Conservation (phyloP, 139 green algal species). For the Desmodesmus armatus region DNA sequence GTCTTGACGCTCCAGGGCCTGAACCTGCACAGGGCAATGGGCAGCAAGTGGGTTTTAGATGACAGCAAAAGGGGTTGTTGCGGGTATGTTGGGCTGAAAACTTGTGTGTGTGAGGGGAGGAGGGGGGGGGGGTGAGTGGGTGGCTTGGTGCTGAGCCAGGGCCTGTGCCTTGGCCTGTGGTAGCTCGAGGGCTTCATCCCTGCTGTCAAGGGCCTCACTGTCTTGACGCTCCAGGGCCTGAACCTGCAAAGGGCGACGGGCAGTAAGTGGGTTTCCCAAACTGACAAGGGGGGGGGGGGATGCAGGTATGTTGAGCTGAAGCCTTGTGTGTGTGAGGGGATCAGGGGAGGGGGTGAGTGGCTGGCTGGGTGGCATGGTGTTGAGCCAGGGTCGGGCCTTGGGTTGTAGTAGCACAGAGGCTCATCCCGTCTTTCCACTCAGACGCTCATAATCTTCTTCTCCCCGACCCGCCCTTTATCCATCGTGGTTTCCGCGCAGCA, state of each 20-base stretch:
- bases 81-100: too few relatives aligned
- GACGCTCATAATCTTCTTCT: too few relatives aligned
- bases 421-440: neutral
- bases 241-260: conserved; percentile 5
- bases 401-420: conserved; percentile 1
- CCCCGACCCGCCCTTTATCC: too few relatives aligned
- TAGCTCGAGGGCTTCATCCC: conserved; percentile 1
- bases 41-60: neutral
- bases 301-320: too few relatives aligned
- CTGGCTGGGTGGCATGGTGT: too few relatives aligned
- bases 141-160: conserved; percentile 12
- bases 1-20: neutral
- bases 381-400: conserved; percentile 5
- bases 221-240: neutral
- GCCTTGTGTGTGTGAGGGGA: too few relatives aligned
- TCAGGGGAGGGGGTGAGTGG: too few relatives aligned
- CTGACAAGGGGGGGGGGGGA: neutral
- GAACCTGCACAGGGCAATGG: conserved; percentile 3
- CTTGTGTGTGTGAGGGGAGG: too few relatives aligned
- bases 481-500: too few relatives aligned
- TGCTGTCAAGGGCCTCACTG: conserved; percentile 10
- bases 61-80: neutral
- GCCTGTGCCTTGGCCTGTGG: conserved; percentile 14
- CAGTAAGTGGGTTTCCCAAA: neutral
- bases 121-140: too few relatives aligned